phyloP scores from a whole-genome alignment of 768 basidiomycete genomes.

The Calocera cornea region DNA sequence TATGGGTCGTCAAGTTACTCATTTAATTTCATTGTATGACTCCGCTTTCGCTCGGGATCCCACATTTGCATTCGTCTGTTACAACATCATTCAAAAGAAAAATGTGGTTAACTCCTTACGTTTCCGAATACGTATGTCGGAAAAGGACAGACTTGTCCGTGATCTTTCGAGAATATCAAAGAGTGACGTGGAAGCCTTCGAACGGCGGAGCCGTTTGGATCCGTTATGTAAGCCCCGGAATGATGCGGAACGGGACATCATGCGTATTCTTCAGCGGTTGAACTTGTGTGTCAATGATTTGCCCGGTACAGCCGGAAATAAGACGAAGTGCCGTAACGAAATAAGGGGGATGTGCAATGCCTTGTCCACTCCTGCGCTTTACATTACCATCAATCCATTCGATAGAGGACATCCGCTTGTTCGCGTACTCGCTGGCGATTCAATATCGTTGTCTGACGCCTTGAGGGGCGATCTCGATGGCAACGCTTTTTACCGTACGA shows the following conservation, averaged over 20 bases:
- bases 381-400: constrained; percentile 35
- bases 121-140: constrained; percentile 21
- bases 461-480: constrained; percentile 20
- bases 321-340: constrained; percentile 27
- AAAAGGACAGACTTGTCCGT: constrained; percentile 21
- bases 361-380: constrained; percentile 30
- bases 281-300: constrained; percentile 15
- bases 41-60: constrained; percentile 27
- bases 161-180: constrained; percentile 19
- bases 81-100: constrained; percentile 31
- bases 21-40: constrained; percentile 25
- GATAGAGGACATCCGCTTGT: constrained; percentile 33
- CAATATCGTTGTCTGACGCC: constrained; percentile 24
- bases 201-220: constrained; percentile 18
- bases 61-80: constrained; percentile 31
- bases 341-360: constrained; percentile 26
- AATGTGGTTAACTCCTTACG: constrained; percentile 22
- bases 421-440: constrained; percentile 27
- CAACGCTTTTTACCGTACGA: constrained; percentile 23
- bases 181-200: constrained; percentile 17
- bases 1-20: constrained; percentile 26
- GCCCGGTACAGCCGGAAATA: constrained; percentile 23
- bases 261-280: constrained; percentile 17
- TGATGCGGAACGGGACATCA: constrained; percentile 24
- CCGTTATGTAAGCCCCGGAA: constrained; percentile 12